A percentile compares a stretch with the other conserved stretches of the same genome.
These are phyloP conservation scores for Boletus patriciae DNA, from an alignment of 768 basidiomycete species.

Conservation along the genomic window DNA sequence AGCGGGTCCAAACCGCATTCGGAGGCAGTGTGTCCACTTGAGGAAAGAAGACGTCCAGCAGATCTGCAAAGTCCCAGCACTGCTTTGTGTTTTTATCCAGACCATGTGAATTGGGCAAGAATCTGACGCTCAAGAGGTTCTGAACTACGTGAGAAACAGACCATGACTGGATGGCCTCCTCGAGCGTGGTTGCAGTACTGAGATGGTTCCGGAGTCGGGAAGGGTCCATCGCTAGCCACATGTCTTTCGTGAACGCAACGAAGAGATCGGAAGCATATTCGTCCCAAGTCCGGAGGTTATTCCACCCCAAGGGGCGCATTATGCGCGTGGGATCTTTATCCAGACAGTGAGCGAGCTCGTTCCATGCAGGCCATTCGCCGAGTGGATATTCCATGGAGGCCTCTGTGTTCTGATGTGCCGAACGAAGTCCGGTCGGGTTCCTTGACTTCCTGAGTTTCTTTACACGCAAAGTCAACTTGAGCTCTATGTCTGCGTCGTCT, in stretches of 20 bases:
- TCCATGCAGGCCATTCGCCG: slow-evolving; percentile 5
- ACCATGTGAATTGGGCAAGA: too few relatives aligned
- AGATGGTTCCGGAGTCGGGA: not conserved
- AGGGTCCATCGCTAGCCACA: slow-evolving; percentile 2
- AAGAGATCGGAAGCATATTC: slow-evolving; percentile 1
- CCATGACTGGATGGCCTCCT: slow-evolving; percentile 3
- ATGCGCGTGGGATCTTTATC: not conserved
- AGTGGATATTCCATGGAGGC: slow-evolving; percentile 3
- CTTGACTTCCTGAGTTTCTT: too few relatives aligned
- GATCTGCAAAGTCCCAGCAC: too few relatives aligned
- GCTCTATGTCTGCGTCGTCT: not conserved
- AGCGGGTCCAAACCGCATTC: too few relatives aligned
- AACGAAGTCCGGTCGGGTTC: too few relatives aligned
- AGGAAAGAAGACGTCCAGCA: too few relatives aligned
- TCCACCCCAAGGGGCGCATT: not conserved
- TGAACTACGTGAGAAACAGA: not conserved
- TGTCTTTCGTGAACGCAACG: not conserved
- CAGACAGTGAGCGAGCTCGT: not conserved
- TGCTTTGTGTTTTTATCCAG: too few relatives aligned
- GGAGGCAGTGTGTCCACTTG: too few relatives aligned
- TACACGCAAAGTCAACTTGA: not conserved
- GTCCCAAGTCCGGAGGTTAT: not conserved
- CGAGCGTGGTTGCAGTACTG: not conserved
- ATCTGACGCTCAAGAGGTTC: not conserved
- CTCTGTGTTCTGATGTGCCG: not conserved